A percentile compares a stretch with the other conserved stretches of the same genome.
Conservation (phyloP, 2,329 filamentous ascomycete species). For the Diaporthe humulicola region DNA sequence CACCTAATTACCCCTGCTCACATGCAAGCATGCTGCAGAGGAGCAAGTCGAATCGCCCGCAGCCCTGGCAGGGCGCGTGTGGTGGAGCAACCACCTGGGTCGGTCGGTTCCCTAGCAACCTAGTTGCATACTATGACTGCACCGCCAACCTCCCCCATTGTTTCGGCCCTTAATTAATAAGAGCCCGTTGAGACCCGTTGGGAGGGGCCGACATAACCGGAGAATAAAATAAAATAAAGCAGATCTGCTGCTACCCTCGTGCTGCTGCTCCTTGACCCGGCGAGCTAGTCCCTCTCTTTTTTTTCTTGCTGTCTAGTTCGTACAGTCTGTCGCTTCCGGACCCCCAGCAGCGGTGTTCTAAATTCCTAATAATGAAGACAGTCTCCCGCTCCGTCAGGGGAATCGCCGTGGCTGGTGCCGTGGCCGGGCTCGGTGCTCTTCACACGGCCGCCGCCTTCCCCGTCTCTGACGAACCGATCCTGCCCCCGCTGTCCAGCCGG, state of each 20-base stretch:
- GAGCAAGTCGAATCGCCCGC: background rate
- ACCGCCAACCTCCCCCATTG: slow-evolving; percentile 30
- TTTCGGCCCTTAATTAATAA: slow-evolving; percentile 30
- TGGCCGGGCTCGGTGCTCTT: slow-evolving; percentile 26
- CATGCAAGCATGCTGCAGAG: background rate
- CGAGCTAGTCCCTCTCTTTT: slow-evolving; percentile 23
- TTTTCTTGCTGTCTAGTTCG: background rate
- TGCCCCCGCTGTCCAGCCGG: slow-evolving; percentile 17
- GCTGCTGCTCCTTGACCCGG: background rate
- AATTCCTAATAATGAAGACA: slow-evolving; percentile 24
- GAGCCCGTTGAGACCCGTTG: background rate
- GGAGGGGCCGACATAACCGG: background rate
- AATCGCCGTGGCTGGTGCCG: slow-evolving; percentile 30
- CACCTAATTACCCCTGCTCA: background rate
- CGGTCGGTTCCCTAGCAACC: slow-evolving; percentile 4
- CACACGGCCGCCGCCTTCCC: slow-evolving; percentile 22
- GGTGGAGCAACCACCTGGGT: slow-evolving; percentile 19
- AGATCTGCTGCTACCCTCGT: slow-evolving; percentile 19
- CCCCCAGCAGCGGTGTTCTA: background rate
- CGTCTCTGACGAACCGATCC: slow-evolving; percentile 12
- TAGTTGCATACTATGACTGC: slow-evolving; percentile 20
- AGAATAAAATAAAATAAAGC: slow-evolving; percentile 10
- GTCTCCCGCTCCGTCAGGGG: slow-evolving; percentile 23
- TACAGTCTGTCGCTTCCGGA: slow-evolving; percentile 31
- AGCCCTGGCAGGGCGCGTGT: slow-evolving; percentile 12